These are phyloP conservation scores for Rosa multiflora DNA, from an alignment of 306 rosid species.

Conservation along the genomic window DNA sequence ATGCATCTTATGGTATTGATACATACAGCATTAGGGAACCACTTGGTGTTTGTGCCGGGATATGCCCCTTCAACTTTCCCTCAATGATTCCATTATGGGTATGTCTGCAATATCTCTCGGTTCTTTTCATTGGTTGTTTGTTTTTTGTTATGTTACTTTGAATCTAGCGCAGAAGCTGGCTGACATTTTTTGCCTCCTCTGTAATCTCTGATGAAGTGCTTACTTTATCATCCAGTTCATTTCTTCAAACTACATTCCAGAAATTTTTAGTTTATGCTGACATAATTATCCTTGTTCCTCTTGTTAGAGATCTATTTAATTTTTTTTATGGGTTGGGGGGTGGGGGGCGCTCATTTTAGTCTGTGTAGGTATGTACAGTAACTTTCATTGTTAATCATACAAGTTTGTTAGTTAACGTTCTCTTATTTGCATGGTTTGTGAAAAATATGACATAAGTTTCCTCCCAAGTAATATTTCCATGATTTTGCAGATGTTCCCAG, in stretches of 20 bases:
- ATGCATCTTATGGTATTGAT: slow-evolving; percentile 65
- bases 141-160: slow-evolving; percentile 3
- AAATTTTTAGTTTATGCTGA: slow-evolving; percentile 8
- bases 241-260: background rate
- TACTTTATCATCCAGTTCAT: slow-evolving; percentile 1
- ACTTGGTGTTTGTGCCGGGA: slow-evolving; percentile 86
- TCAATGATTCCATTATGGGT: slow-evolving; percentile 72
- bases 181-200: background rate
- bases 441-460: slow-evolving; percentile 9
- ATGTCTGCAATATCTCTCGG: slow-evolving; percentile 23
- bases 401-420: background rate
- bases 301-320: background rate
- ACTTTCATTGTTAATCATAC: background rate
- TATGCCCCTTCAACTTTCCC: slow-evolving; percentile 64
- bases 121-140: slow-evolving; percentile 19
- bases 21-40: slow-evolving; percentile 72
- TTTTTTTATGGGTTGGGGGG: too few species aligned
- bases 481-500: slow-evolving; percentile 66
- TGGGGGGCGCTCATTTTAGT: background rate
- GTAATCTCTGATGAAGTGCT: background rate
- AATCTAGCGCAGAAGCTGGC: background rate
- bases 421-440: slow-evolving; percentile 12
- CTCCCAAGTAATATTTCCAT: slow-evolving; percentile 17
- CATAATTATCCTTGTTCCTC: slow-evolving; percentile 5
- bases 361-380: background rate